Percentiles rank a stretch among this genome's conserved stretches.
These are phyloP conservation scores for Paxillus ammoniavirescens DNA, from an alignment of 768 basidiomycete genomes.

Conservation along the genomic window DNA sequence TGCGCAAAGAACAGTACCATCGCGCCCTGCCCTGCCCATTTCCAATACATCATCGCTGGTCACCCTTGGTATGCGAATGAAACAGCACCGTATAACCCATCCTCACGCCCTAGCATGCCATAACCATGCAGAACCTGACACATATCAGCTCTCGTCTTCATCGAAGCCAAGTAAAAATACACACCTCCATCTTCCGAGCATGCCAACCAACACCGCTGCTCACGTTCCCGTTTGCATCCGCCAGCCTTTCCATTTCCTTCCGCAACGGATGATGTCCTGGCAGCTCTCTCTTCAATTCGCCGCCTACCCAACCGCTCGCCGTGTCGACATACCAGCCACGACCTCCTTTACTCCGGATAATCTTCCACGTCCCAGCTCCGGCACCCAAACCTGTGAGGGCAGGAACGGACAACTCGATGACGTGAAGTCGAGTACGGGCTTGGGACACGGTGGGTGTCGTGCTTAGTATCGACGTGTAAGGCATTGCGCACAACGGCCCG, in stretches of 20 bases:
- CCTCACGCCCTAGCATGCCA: slow-evolving; percentile 89
- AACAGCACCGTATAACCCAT: slow-evolving; percentile 91
- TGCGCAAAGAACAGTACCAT: background rate
- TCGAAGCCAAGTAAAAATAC: slow-evolving; percentile 23
- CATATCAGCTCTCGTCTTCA: background rate
- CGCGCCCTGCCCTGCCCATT: too few relatives aligned
- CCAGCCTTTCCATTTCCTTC: slow-evolving; percentile 65
- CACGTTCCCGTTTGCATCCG: slow-evolving; percentile 85
- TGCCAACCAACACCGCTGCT: slow-evolving; percentile 94
- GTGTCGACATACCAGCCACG: slow-evolving; percentile 95
- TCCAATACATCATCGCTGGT: too few relatives aligned
- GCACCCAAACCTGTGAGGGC: slow-evolving; percentile 71
- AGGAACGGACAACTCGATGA: slow-evolving; percentile 78
- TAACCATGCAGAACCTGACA: slow-evolving; percentile 77
- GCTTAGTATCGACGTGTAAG: slow-evolving; percentile 62
- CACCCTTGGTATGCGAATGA: slow-evolving; percentile 93
- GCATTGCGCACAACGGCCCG: slow-evolving; percentile 75
- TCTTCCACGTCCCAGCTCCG: slow-evolving; percentile 84
- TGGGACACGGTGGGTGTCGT: slow-evolving; percentile 27
- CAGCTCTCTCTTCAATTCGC: slow-evolving; percentile 59
- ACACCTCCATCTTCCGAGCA: slow-evolving; percentile 93
- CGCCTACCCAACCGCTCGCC: slow-evolving; percentile 72
- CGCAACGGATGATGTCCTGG: slow-evolving; percentile 63
- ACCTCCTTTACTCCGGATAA: slow-evolving; percentile 89
- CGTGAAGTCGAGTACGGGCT: slow-evolving; percentile 73